phyloP scores from a whole-genome alignment of 2,329 filamentous ascomycete genomes.

The Tolypocladium guangdongense region DNA sequence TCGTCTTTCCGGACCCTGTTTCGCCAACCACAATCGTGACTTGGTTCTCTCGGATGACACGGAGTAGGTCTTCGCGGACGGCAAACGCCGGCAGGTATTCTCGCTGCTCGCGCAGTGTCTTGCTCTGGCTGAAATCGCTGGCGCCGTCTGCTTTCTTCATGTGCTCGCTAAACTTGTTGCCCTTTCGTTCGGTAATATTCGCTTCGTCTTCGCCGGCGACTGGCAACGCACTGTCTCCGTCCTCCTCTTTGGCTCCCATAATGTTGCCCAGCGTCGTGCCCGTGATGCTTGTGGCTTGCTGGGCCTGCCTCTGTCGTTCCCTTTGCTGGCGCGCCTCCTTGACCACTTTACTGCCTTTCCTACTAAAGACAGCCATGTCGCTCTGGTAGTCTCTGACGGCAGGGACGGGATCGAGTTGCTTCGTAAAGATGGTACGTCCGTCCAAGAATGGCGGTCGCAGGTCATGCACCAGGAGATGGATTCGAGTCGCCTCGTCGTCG shows the following conservation, averaged over 20 bases:
- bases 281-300: slow-evolving; percentile 86
- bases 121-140: slow-evolving; percentile 87
- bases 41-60: slow-evolving; percentile 92
- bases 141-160: slow-evolving; percentile 79
- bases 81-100: slow-evolving; percentile 94
- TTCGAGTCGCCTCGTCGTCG: slow-evolving; percentile 78
- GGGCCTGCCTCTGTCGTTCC: slow-evolving; percentile 86
- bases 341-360: slow-evolving; percentile 89
- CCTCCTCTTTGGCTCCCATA: slow-evolving; percentile 89
- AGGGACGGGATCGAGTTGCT: slow-evolving; percentile 88
- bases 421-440: slow-evolving; percentile 91
- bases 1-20: slow-evolving; percentile 95
- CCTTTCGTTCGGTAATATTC: slow-evolving; percentile 36
- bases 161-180: slow-evolving; percentile 77
- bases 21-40: slow-evolving; percentile 95
- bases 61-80: slow-evolving; percentile 81
- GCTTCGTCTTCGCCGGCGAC: slow-evolving; percentile 59
- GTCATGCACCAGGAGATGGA: slow-evolving; percentile 89
- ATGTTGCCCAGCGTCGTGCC: slow-evolving; percentile 89
- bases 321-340: slow-evolving; percentile 84
- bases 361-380: slow-evolving; percentile 96
- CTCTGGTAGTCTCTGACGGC: slow-evolving; percentile 90
- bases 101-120: slow-evolving; percentile 79
- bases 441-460: slow-evolving; percentile 90
- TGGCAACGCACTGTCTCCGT: slow-evolving; percentile 80